These are phyloP conservation scores for Taphrina deformans DNA, from an alignment of 1,139 yeast genomes.

Conservation along the genomic window DNA sequence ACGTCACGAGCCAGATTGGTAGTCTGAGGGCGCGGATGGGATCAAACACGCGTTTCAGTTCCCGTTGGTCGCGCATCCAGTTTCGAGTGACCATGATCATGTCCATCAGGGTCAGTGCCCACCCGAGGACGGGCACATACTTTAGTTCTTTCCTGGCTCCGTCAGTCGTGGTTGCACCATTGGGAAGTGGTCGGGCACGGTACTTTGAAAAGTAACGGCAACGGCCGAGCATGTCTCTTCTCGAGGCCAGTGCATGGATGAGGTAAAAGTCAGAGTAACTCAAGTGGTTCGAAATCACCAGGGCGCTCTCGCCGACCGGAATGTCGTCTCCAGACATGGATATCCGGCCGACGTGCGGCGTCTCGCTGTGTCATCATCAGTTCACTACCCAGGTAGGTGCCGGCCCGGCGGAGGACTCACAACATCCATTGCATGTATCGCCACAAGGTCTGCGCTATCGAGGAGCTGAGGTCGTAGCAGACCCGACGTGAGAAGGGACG, in stretches of 20 bases:
- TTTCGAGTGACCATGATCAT: slow-evolving; percentile 25
- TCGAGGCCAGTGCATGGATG: slow-evolving; percentile 38
- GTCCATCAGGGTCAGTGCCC: slow-evolving; percentile 29
- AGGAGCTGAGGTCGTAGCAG: slow-evolving; percentile 26
- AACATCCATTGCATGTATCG: slow-evolving; percentile 28
- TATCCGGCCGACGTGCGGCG: slow-evolving; percentile 15
- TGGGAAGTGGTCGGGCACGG: background rate
- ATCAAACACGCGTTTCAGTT: slow-evolving; percentile 21
- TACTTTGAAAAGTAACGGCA: slow-evolving; percentile 33
- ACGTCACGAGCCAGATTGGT: slow-evolving; percentile 32
- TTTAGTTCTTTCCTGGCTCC: slow-evolving; percentile 15
- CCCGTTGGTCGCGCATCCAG: slow-evolving; percentile 29
- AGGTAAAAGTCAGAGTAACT: slow-evolving; percentile 33
- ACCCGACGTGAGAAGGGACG: slow-evolving; percentile 24
- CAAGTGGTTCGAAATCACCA: slow-evolving; percentile 34
- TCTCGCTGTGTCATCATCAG: background rate
- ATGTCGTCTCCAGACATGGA: slow-evolving; percentile 32
- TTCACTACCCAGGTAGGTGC: background rate
- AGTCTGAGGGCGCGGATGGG: background rate
- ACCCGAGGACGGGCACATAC: slow-evolving; percentile 22
- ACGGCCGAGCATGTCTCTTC: slow-evolving; percentile 42
- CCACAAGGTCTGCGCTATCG: slow-evolving; percentile 21
- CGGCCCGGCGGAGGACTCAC: background rate
- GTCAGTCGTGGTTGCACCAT: background rate
- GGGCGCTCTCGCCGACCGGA: slow-evolving; percentile 31